phyloP scores from a whole-genome alignment of 2,329 filamentous ascomycete species.

The Aspergillus bombycis region DNA sequence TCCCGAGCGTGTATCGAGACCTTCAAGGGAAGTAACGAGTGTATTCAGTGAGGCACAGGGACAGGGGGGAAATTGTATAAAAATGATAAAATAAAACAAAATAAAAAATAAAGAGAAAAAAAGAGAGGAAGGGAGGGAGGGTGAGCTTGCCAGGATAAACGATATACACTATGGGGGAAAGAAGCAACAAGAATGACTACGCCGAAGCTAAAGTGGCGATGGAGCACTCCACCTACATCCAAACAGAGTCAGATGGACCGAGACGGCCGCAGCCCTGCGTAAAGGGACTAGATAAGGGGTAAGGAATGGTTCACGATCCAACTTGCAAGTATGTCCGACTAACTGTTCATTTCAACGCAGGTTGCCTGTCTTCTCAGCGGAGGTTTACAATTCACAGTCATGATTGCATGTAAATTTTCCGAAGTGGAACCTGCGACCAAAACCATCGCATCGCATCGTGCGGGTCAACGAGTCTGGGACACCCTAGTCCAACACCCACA shows the following conservation, averaged over 20 bases:
- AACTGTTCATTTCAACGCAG: background rate
- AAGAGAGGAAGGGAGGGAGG: conserved; percentile 7
- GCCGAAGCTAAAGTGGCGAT: conserved; percentile 19
- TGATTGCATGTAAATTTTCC: conserved; percentile 28
- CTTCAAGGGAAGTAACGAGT: conserved; percentile 3
- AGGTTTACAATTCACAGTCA: conserved; percentile 6
- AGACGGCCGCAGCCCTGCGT: conserved; percentile 11
- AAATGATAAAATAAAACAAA: conserved; percentile 1
- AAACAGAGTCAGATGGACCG: conserved; percentile 13
- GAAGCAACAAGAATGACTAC: conserved; percentile 12
- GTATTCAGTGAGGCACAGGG: conserved; percentile 1
- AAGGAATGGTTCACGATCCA: conserved; percentile 5
- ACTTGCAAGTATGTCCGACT: conserved; percentile 2
- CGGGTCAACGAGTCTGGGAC: conserved; percentile 25
- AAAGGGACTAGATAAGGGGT: conserved; percentile 8
- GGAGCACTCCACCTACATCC: conserved; percentile 11
- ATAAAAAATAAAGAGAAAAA: conserved; percentile 12
- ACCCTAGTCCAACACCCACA: conserved; percentile 25
- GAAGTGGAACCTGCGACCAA: conserved; percentile 28
- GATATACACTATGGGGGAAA: background rate
- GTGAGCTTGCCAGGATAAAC: conserved; percentile 5
- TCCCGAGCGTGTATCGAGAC: background rate
- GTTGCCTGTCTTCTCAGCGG: conserved; percentile 2
- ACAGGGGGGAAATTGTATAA: background rate
- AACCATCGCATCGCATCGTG: conserved; percentile 24